These are phyloP conservation scores for Cenchrus purpureus DNA, from an alignment of 176 grass and related monocot genomes.

Conservation along the genomic window DNA sequence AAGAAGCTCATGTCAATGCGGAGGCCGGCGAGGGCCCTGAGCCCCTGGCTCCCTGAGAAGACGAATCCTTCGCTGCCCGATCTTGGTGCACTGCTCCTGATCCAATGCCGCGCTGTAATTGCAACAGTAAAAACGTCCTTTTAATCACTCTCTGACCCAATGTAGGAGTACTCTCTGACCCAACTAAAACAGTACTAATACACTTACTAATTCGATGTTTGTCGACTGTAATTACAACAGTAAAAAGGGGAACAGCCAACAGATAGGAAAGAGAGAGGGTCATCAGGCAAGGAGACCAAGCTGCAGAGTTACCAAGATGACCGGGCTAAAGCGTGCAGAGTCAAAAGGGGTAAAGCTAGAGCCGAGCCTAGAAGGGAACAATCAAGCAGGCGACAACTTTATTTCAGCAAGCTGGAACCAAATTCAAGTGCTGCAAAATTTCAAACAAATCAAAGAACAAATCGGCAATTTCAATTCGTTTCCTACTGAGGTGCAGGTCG, in stretches of 20 bases:
- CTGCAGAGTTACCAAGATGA: conserved; percentile 52
- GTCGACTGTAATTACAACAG: neutral
- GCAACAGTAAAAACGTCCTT: neutral
- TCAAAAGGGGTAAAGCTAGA: conserved; percentile 17
- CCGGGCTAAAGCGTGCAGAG: conserved; percentile 43
- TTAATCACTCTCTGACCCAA: too few relatives aligned
- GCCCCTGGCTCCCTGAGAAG: neutral
- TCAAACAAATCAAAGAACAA: conserved; percentile 5
- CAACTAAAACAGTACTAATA: neutral
- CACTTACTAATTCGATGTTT: neutral
- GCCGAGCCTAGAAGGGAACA: neutral
- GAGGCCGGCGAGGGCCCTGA: neutral
- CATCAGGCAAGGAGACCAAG: conserved; percentile 42
- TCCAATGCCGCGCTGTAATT: neutral
- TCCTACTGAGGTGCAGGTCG: conserved; percentile 1
- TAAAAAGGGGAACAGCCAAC: neutral
- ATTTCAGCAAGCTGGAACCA: conserved; percentile 14
- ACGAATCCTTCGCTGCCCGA: neutral
- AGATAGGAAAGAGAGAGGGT: conserved; percentile 1
- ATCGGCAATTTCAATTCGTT: neutral
- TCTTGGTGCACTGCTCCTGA: neutral
- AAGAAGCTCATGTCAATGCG: neutral
- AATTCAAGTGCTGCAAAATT: conserved; percentile 22
- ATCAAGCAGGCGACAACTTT: conserved; percentile 3
- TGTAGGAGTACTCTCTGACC: too few relatives aligned